phyloP scores from a whole-genome alignment of 2,329 filamentous ascomycete species.

The Colletotrichum neosansevieriae region DNA sequence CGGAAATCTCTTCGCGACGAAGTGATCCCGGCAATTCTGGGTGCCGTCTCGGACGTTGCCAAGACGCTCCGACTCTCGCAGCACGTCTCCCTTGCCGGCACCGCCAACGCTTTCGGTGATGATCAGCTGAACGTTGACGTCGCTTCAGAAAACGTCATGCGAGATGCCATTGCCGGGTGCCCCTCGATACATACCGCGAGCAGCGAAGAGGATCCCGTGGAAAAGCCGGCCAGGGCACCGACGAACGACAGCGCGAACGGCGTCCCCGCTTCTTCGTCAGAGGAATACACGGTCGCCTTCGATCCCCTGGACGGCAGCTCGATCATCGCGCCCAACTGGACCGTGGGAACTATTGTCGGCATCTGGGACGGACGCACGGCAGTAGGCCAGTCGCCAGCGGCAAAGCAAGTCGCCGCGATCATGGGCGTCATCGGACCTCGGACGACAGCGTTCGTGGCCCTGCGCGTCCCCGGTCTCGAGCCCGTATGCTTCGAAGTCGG shows the following conservation, averaged over 20 bases:
- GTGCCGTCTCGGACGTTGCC: slow-evolving; percentile 59
- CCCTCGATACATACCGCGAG: slow-evolving; percentile 62
- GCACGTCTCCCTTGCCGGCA: slow-evolving; percentile 60
- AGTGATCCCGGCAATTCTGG: slow-evolving; percentile 63
- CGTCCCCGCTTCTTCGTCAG: slow-evolving; percentile 40
- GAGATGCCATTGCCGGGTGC: slow-evolving; percentile 57
- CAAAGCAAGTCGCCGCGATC: slow-evolving; percentile 61
- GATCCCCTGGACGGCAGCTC: slow-evolving; percentile 74
- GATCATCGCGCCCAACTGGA: slow-evolving; percentile 70
- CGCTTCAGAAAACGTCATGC: slow-evolving; percentile 60
- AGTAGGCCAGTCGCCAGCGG: slow-evolving; percentile 53
- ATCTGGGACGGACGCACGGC: slow-evolving; percentile 66
- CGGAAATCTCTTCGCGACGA: slow-evolving; percentile 54
- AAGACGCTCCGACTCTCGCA: slow-evolving; percentile 57
- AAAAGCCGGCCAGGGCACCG: slow-evolving; percentile 46
- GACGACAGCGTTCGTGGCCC: slow-evolving; percentile 66
- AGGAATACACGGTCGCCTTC: slow-evolving; percentile 70
- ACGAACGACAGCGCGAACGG: neutral
- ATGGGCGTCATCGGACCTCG: slow-evolving; percentile 67
- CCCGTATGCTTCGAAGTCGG: slow-evolving; percentile 64
- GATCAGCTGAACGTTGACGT: slow-evolving; percentile 71
- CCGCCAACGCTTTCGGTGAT: slow-evolving; percentile 69
- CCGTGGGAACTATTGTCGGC: slow-evolving; percentile 70
- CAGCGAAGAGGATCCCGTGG: slow-evolving; percentile 72
- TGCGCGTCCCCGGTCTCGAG: slow-evolving; percentile 57